Base-by-base conservation (phyloP, 192 early-diverging fungal species). In the Backusella morwellensis region DNA sequence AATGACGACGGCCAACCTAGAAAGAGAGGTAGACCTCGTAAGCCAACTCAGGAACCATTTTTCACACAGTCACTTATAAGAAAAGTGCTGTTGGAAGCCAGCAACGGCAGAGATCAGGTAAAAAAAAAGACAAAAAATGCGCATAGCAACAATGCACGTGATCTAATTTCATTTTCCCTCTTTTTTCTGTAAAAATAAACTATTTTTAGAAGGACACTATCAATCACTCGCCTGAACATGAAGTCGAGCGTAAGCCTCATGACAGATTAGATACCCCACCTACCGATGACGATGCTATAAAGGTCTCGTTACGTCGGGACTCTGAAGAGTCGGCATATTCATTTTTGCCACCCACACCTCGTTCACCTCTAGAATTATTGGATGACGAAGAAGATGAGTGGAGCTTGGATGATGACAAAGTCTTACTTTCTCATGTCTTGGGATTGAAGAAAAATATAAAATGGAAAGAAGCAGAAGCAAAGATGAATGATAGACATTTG, bases 1-100 rank as follows among this genome's bases (percentile, higher is more conserved):
- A 19, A 69, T 3, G 17, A 12, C 17, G 54, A 59, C 11, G 4
- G 4, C 19, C 63, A 68, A 67, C 66, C 74, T 66, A 35, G 66
- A 23, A 75, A 75, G 67, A 66, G 74, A 68, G 74, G 74, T 1
- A 54, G 74, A 68, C 74, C 74, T 35, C 74, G 74, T 21, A 75
- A 67, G 41, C 59, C 40, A 35, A 19, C 42, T 4, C 41, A 68
- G 12, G 74, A 67, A 50, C 32, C 63, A 6, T 52, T 75, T 47
- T 68, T 66, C 15, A 75, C 66, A 34, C 41, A 40, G 6, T 21
- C 59, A 11, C 41, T 75, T 23, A 35, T 68, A 19, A 66, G 66
- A 4, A 41, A 69, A 68, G 74, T 50, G 7, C 41, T 75, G n/a
- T 44, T 75, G 35, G 68, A 69, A 38, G 34, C 68, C 36, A 69